Evolutionary conservation across 805 yeast genomes (phyloP), one percentile per base, ranked within the genome.

Genomic region (Naumovozyma baii): DNA sequence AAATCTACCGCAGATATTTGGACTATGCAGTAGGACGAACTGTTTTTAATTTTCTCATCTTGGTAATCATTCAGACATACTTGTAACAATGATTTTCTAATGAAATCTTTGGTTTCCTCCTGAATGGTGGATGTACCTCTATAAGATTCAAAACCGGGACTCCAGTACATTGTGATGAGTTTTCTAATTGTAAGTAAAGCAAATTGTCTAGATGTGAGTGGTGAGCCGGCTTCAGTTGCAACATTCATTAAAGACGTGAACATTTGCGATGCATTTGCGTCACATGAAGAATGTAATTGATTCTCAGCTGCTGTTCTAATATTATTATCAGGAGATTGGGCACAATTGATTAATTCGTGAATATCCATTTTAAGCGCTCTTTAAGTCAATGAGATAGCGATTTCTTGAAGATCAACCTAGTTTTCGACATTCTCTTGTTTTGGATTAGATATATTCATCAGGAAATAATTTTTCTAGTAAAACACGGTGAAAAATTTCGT

Each of bases 1-100:
- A 75, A 90, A 54, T 90, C 98, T 1, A 79, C 83, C 2, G 83
- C 81, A 0, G 95, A 86, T 13, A 90, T 83, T 51, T 83, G 94
- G 4, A 83, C 83, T 14, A 87, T 73, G 13, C 83, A 80, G 47
- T 84, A 80, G 1, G 88, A 77, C 2, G 83, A 74, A 37, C 83
- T 72, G 22, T 70, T 72, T 42, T 85, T 68, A 13, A 88, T 64
- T 50, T 80, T 83, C 8, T 81, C 66, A 44, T 73, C 72, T 1
- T 67, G 61, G 3, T 68, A 59, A 5, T 66, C 67, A 15, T 75
- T 65, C 3, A 67, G 41, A 13, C 59, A 54, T 22, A 84, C 56
- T 2, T 55, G 45, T 32, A 88, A 43, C 28, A 87, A 64, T 0
- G 60, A 56, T 1, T 62, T 47, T 42, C 95, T 69, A 4, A 83